Percentiles rank a stretch among this genome's conserved stretches.
Conservation (phyloP, 495 filamentous ascomycete genomes). For the Astrocystis sublimbata region DNA sequence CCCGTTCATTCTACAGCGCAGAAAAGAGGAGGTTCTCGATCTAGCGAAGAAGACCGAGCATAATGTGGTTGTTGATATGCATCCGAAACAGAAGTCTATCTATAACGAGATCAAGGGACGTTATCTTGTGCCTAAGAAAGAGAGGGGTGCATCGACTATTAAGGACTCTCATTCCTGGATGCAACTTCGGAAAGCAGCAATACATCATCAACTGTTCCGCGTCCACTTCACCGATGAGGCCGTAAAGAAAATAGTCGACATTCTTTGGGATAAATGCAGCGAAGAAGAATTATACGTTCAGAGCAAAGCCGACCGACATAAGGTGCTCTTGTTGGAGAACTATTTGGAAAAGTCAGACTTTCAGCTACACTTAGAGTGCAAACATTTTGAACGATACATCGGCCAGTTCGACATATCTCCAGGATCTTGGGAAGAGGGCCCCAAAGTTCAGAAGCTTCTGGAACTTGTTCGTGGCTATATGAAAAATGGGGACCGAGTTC, state of each 20-base stretch:
- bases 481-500: constrained; percentile 77
- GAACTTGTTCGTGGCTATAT: constrained; percentile 71
- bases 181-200: constrained; percentile 87
- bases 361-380: constrained; percentile 77
- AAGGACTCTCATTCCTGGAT: constrained; percentile 75
- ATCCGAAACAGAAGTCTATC: constrained; percentile 63
- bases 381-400: constrained; percentile 66
- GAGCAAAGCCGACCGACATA: constrained; percentile 60
- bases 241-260: constrained; percentile 75
- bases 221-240: constrained; percentile 71
- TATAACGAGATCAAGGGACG: constrained; percentile 58
- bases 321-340: constrained; percentile 69
- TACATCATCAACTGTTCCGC: constrained; percentile 87
- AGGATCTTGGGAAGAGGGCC: constrained; percentile 87
- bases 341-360: constrained; percentile 67
- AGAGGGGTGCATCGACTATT: constrained; percentile 28
- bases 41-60: constrained; percentile 78
- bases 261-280: constrained; percentile 60
- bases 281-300: constrained; percentile 45
- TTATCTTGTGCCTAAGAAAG: constrained; percentile 31
- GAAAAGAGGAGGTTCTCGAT: constrained; percentile 93
- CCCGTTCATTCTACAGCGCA: constrained; percentile 88
- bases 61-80: constrained; percentile 79
- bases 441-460: constrained; percentile 78
- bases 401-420: constrained; percentile 68